Evolutionary conservation across 805 yeast genomes (phyloP).

Genomic region (Limtongia smithiae): DNA sequence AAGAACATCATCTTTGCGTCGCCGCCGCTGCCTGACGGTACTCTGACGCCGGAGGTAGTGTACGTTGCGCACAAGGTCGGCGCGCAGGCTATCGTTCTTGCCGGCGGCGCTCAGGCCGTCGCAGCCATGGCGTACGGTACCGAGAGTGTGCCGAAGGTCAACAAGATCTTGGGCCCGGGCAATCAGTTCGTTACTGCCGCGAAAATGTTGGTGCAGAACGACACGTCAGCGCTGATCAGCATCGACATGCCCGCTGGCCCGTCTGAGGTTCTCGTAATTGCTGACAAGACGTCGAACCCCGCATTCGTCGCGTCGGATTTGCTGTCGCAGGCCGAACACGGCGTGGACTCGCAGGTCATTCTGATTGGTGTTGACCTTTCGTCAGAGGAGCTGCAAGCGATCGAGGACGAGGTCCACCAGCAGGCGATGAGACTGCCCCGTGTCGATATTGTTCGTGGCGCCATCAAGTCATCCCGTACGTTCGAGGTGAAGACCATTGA

Average conservation of each 20-base stretch:
- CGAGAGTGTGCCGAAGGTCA: conserved; percentile 84
- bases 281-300: conserved; percentile 83
- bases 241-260: conserved; percentile 99
- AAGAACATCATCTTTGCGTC: conserved; percentile 87
- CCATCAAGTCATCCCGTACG: conserved; percentile 87
- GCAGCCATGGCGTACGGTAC: conserved; percentile 99
- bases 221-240: conserved; percentile 88
- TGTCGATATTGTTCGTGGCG: conserved; percentile 85
- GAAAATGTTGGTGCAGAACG: conserved; percentile 95
- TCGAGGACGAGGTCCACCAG: conserved; percentile 76
- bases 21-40: conserved; percentile 93
- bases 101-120: conserved; percentile 99
- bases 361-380: conserved; percentile 76
- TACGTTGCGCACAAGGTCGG: conserved; percentile 96
- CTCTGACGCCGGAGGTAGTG: conserved; percentile 92
- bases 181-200: conserved; percentile 99
- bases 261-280: conserved; percentile 87
- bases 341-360: conserved; percentile 95
- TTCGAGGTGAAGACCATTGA: conserved; percentile 64
- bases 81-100: conserved; percentile 82
- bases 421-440: conserved; percentile 88
- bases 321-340: conserved; percentile 98
- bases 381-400: conserved; percentile 54
- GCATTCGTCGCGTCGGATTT: conserved; percentile 97
- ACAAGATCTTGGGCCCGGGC: conserved; percentile 97